Conservation (phyloP, 257 asterid genomes). For the Linaria vulgaris region DNA sequence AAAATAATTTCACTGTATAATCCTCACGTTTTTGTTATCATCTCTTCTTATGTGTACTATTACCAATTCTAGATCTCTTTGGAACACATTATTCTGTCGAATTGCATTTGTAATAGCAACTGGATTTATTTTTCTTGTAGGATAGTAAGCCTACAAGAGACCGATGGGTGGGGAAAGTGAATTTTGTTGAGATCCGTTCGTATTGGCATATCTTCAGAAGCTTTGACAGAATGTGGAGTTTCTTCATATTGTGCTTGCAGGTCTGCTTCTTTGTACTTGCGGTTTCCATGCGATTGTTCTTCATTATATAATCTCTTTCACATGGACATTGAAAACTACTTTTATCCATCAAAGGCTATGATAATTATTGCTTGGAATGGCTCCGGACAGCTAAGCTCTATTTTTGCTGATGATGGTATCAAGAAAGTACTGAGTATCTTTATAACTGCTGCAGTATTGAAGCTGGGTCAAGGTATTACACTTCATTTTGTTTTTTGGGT, state of each 20-base stretch:
- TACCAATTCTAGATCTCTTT: constrained; percentile 17
- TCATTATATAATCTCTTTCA: constrained; percentile 21
- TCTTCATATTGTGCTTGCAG: constrained; percentile 97
- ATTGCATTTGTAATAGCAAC: constrained; percentile 10
- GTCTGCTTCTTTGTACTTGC: constrained; percentile 36
- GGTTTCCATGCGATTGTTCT: constrained; percentile 17
- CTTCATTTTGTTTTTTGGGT: constrained; percentile 11
- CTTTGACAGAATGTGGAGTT: constrained; percentile 98
- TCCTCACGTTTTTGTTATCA: no score
- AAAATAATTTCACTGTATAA: no score
- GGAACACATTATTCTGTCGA: constrained; percentile 15
- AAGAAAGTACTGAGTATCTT: constrained; percentile 91
- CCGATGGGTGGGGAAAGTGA: constrained; percentile 97
- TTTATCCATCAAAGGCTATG: constrained; percentile 72
- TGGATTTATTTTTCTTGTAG: constrained; percentile 36
- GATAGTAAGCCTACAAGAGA: constrained; percentile 60
- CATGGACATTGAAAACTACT: constrained; percentile 29
- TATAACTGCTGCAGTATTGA: constrained; percentile 92
- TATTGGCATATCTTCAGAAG: constrained; percentile 96
- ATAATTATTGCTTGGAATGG: constrained; percentile 97
- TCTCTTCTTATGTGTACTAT: background rate
- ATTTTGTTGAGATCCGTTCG: constrained; percentile 96
- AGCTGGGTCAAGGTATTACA: constrained; percentile 90
- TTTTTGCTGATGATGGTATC: constrained; percentile 62
- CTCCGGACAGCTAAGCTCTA: constrained; percentile 59